Evolutionary conservation across 1,284 basidiomycete genomes (phyloP).

Genomic region (Pterula multifida): DNA sequence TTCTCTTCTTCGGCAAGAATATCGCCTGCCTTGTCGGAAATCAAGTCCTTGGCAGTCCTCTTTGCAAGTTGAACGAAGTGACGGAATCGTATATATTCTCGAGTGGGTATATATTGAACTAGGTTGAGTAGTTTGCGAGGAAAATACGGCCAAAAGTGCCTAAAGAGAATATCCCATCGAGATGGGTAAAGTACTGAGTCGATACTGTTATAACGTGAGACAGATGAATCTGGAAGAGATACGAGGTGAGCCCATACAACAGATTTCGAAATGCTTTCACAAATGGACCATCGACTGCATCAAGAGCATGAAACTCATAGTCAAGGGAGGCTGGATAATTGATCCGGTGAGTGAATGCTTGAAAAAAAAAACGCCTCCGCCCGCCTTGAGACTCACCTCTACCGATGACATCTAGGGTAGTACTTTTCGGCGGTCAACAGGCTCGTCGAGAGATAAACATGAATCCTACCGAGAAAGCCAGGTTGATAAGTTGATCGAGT

Average conservation of each 20-base stretch:
- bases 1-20: background rate
- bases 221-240: background rate
- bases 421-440: background rate
- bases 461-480: background rate
- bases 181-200: conserved; percentile 5
- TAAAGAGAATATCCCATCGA: conserved; percentile 9
- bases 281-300: conserved; percentile 13
- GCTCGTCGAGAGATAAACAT: background rate
- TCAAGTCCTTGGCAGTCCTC: background rate
- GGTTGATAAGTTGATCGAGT: background rate
- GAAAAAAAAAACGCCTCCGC: background rate
- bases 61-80: background rate
- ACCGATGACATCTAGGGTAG: conserved; percentile 9
- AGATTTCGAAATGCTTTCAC: conserved; percentile 15
- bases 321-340: conserved; percentile 10
- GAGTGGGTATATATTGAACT: background rate
- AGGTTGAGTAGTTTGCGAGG: background rate
- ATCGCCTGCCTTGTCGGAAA: background rate
- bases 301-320: conserved; percentile 12
- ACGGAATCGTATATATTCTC: background rate
- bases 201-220: conserved; percentile 10
- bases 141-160: background rate
- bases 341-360: background rate
- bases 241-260: conserved; percentile 14
- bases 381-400: conserved; percentile 7